phyloP scores from a whole-genome alignment of 208 protist genomes.

The Acanthamoeba castellanii region DNA sequence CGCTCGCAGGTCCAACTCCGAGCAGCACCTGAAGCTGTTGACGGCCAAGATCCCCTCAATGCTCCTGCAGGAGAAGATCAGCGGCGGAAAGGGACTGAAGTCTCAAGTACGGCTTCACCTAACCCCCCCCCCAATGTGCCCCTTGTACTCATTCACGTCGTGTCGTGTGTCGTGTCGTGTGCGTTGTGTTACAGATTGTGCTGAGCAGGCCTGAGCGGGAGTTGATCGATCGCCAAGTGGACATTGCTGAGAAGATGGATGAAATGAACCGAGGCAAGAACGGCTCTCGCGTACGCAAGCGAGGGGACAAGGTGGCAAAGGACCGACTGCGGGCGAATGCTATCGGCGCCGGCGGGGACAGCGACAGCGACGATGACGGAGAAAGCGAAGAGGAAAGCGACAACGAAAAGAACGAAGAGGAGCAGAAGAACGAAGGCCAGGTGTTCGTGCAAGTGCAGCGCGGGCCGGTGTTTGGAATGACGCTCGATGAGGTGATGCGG shows the following conservation, averaged over 20 bases:
- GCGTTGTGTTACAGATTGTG: neutral
- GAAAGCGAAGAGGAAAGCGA: neutral
- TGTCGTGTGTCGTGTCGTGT: too few species aligned
- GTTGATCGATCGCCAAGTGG: constrained; percentile 18
- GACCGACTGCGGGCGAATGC: neutral
- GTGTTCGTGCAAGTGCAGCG: constrained; percentile 40
- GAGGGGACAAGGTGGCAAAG: constrained; percentile 20
- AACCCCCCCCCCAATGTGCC: too few species aligned
- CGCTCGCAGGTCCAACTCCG: neutral
- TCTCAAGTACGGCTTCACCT: neutral
- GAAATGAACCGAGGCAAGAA: constrained; percentile 47
- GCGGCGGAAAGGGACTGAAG: constrained; percentile 23
- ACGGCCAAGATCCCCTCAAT: constrained; percentile 34
- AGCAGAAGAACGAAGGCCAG: neutral
- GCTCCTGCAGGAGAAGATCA: constrained; percentile 29
- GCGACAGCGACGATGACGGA: neutral
- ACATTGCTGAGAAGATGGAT: neutral
- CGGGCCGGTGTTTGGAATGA: constrained; percentile 11
- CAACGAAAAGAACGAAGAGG: neutral
- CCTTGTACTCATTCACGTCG: neutral
- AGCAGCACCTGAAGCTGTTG: constrained; percentile 41
- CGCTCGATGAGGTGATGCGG: constrained; percentile 33
- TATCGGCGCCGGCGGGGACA: neutral
- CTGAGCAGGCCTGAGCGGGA: constrained; percentile 15
- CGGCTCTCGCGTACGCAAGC: constrained; percentile 50